phyloP scores from a whole-genome alignment of 371 early-diverging fungal genomes.

The Smittium culicis region DNA sequence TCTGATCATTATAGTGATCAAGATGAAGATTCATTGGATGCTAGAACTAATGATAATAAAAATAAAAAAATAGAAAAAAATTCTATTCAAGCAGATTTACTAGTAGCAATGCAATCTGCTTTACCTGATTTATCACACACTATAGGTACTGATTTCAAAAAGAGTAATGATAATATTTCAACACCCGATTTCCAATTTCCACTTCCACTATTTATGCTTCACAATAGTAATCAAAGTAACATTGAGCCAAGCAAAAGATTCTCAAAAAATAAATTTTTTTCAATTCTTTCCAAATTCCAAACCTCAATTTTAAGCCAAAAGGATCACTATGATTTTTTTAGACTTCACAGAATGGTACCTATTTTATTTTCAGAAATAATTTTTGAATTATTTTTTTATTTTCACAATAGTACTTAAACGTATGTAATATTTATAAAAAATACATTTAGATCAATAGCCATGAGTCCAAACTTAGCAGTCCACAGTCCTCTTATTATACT shows the following conservation, averaged over 20 bases:
- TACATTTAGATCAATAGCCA: no score
- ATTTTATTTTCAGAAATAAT: background rate
- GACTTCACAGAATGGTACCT: background rate
- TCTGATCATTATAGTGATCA: background rate
- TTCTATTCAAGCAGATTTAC: no score
- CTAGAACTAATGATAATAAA: no score
- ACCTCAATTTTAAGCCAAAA: background rate
- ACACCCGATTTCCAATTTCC: background rate
- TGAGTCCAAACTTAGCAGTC: no score
- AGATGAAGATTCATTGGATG: background rate
- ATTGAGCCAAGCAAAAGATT: background rate
- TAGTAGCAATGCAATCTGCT: no score
- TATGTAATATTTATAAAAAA: background rate
- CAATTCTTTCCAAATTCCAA: background rate
- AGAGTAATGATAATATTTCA: background rate
- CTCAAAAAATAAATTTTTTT: background rate
- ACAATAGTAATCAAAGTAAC: background rate
- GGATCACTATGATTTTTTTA: background rate
- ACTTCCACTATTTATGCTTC: background rate
- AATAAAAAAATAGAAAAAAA: no score
- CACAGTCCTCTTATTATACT: background rate
- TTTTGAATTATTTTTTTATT: background rate
- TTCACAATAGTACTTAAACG: background rate
- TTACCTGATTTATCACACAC: no score
- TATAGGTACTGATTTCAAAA: no score